These are phyloP conservation scores for Entomophthora muscae DNA, from an alignment of 371 early-diverging fungal species.

Conservation along the genomic window DNA sequence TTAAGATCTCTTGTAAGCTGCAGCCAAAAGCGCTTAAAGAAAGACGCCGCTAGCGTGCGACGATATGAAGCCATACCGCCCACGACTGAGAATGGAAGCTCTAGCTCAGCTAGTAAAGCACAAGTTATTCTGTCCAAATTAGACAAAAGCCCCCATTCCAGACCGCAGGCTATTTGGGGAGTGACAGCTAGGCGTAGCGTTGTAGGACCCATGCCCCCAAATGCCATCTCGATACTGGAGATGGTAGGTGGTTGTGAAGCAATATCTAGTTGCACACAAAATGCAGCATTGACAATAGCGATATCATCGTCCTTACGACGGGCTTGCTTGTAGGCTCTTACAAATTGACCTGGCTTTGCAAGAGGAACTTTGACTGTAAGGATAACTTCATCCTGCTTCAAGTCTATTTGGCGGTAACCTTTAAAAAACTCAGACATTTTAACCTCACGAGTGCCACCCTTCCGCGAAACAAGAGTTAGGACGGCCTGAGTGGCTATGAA, in stretches of 20 bases:
- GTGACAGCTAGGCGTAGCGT: conserved; percentile 26
- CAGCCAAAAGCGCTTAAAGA: conserved; percentile 48
- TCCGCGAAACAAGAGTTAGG: conserved; percentile 24
- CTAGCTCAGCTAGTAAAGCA: neutral
- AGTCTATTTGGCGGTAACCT: conserved; percentile 51
- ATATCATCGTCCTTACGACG: conserved; percentile 65
- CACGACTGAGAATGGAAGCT: conserved; percentile 24
- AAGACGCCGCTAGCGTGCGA: conserved; percentile 37
- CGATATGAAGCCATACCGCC: conserved; percentile 67
- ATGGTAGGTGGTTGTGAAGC: neutral
- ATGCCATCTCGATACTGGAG: conserved; percentile 21
- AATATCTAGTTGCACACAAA: conserved; percentile 21
- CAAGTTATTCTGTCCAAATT: conserved; percentile 8
- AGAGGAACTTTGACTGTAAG: conserved; percentile 39
- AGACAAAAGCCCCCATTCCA: conserved; percentile 24
- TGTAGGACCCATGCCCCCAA: conserved; percentile 56
- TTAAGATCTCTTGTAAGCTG: conserved; percentile 15
- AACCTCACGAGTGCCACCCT: conserved; percentile 22
- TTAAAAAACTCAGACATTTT: conserved; percentile 44
- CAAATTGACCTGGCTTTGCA: conserved; percentile 25
- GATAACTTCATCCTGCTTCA: conserved; percentile 33
- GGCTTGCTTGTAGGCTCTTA: conserved; percentile 57
- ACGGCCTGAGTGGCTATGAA: conserved; percentile 39
- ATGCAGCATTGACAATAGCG: conserved; percentile 54
- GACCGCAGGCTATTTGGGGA: conserved; percentile 18